Evolutionary conservation across 2,329 filamentous ascomycete species (phyloP).

Genomic region (Aspergillus uvarum): DNA sequence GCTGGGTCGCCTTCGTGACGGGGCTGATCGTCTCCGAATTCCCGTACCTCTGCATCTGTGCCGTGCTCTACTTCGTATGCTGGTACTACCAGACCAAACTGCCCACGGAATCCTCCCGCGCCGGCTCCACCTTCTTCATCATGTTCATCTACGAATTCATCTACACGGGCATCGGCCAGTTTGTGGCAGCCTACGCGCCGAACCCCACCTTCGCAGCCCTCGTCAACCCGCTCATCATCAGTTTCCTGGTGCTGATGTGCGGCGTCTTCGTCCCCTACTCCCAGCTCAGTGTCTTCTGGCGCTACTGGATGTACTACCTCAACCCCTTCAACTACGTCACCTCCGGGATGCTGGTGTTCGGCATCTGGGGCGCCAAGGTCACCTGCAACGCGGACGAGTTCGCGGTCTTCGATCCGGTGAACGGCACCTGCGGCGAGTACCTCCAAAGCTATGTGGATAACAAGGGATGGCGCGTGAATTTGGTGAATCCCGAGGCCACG

Average conservation of each 20-base stretch:
- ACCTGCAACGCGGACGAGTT: slow-evolving; percentile 52
- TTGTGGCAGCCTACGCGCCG: slow-evolving; percentile 73
- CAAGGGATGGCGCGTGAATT: slow-evolving; percentile 49
- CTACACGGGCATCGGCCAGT: slow-evolving; percentile 70
- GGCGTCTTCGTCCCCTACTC: slow-evolving; percentile 67
- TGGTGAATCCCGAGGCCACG: slow-evolving; percentile 61
- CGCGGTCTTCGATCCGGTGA: slow-evolving; percentile 44
- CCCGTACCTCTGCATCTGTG: slow-evolving; percentile 61
- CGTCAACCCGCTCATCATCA: slow-evolving; percentile 72
- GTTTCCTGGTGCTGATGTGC: slow-evolving; percentile 69
- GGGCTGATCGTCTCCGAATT: slow-evolving; percentile 68
- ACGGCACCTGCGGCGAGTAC: slow-evolving; percentile 58
- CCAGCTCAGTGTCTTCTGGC: slow-evolving; percentile 66
- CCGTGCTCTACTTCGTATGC: slow-evolving; percentile 64
- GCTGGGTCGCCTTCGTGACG: slow-evolving; percentile 68
- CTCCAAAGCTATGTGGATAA: slow-evolving; percentile 51
- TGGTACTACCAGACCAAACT: slow-evolving; percentile 73
- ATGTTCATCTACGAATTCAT: slow-evolving; percentile 72
- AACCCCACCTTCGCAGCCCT: slow-evolving; percentile 69
- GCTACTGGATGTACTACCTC: slow-evolving; percentile 63
- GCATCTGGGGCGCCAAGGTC: slow-evolving; percentile 50
- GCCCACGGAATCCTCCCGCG: slow-evolving; percentile 53
- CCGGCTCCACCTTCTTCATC: slow-evolving; percentile 63
- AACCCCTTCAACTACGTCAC: slow-evolving; percentile 65
- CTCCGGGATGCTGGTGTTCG: slow-evolving; percentile 56